A percentile compares a stretch with the other conserved stretches of the same genome.
phyloP scores from a whole-genome alignment of 1,284 basidiomycete species.

The Ganoderma meredithae region DNA sequence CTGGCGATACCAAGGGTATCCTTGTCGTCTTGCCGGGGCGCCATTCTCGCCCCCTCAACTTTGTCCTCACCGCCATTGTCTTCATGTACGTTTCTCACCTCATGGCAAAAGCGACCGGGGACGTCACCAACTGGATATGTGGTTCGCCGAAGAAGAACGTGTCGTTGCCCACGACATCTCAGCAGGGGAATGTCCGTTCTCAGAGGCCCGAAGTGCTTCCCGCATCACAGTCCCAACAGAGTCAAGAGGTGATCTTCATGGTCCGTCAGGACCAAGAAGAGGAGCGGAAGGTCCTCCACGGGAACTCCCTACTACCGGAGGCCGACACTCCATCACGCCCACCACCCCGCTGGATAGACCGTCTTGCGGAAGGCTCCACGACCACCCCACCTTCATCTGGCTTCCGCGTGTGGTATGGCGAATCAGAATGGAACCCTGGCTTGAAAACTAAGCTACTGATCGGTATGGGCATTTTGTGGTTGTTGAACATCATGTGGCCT shows the following conservation, averaged over 20 bases:
- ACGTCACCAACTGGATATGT: slow-evolving; percentile 78
- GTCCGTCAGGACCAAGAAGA: slow-evolving; percentile 34
- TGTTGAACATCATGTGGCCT: slow-evolving; percentile 63
- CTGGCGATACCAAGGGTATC: slow-evolving; percentile 86
- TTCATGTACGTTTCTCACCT: slow-evolving; percentile 84
- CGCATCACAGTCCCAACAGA: slow-evolving; percentile 21
- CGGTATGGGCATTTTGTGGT: slow-evolving; percentile 57
- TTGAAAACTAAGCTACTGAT: slow-evolving; percentile 46
- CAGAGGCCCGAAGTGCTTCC: slow-evolving; percentile 17
- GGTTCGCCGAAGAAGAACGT: slow-evolving; percentile 41
- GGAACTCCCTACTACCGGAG: slow-evolving; percentile 34
- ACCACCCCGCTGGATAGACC: slow-evolving; percentile 60
- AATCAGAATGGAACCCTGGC: slow-evolving; percentile 43
- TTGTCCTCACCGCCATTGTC: slow-evolving; percentile 75
- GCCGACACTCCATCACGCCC: slow-evolving; percentile 48
- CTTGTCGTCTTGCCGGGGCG: slow-evolving; percentile 82
- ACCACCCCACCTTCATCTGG: slow-evolving; percentile 37
- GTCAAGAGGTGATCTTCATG: slow-evolving; percentile 41
- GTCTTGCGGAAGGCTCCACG: slow-evolving; percentile 51
- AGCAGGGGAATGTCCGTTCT: slow-evolving; percentile 17
- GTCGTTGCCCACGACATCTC: slow-evolving; percentile 43
- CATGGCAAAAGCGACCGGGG: slow-evolving; percentile 77
- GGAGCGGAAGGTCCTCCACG: slow-evolving; percentile 35
- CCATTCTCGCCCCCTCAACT: slow-evolving; percentile 76
- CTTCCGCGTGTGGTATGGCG: slow-evolving; percentile 43